Percentiles rank a stretch among this genome's conserved stretches.
phyloP scores from a whole-genome alignment of 116 monocot species.

The Dioscorea cayenensis region DNA sequence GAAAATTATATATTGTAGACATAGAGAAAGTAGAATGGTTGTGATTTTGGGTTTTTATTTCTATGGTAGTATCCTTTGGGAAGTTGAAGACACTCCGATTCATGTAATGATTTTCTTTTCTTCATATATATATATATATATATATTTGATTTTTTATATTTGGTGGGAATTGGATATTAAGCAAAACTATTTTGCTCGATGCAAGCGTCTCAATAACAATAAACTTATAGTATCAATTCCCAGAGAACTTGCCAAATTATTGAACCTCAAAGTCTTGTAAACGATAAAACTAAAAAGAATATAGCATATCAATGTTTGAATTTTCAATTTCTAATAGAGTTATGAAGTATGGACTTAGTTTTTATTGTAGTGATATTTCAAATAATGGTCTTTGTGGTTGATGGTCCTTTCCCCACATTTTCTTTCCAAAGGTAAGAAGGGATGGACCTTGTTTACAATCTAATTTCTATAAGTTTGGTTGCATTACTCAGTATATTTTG shows the following conservation, averaged over 20 bases:
- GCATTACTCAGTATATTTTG: background rate
- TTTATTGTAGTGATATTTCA: constrained; percentile 72
- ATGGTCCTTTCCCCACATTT: constrained; percentile 84
- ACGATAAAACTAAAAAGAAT: constrained; percentile 2
- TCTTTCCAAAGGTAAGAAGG: constrained; percentile 57
- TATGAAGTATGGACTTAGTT: background rate
- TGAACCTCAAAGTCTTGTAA: constrained; percentile 93
- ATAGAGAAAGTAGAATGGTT: too few relatives aligned
- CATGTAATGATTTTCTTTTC: constrained; percentile 38
- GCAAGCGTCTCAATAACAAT: constrained; percentile 90
- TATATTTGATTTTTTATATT: background rate
- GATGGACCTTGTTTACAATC: background rate
- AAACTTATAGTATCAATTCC: constrained; percentile 81
- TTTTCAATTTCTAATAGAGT: background rate
- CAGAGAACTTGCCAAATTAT: constrained; percentile 59
- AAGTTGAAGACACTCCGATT: constrained; percentile 87
- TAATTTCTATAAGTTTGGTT: background rate
- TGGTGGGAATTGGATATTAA: too few relatives aligned
- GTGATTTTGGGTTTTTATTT: too few relatives aligned
- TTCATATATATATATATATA: background rate
- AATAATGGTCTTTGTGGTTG: constrained; percentile 95
- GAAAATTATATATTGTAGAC: too few relatives aligned
- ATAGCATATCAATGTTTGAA: background rate
- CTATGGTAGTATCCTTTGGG: constrained; percentile 65
- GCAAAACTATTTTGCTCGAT: background rate